Percentiles rank a stretch among this genome's conserved stretches.
phyloP scores from a whole-genome alignment of 1,139 yeast species.

The Geotrichum macrosporum region DNA sequence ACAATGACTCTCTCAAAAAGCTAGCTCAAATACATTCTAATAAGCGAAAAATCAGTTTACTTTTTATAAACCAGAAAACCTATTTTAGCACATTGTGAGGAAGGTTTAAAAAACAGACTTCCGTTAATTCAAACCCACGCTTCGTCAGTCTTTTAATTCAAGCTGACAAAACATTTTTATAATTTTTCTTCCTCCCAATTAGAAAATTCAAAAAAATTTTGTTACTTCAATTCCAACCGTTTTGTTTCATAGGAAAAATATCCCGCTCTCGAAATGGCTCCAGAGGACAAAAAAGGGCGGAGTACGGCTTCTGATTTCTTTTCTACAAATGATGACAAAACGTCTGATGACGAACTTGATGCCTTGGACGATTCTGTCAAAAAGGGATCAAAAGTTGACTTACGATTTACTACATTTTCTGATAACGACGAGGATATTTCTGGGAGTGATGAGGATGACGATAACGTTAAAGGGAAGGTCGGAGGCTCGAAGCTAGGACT shows the following conservation, averaged over 20 bases:
- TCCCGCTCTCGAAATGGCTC: conserved; percentile 2
- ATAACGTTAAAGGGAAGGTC: conserved; percentile 14
- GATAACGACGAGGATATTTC: conserved; percentile 12
- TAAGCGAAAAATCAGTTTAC: too few relatives aligned
- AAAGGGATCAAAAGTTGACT: conserved; percentile 15
- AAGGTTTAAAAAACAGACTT: too few relatives aligned
- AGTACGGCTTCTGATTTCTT: conserved; percentile 18
- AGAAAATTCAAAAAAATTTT: too few relatives aligned
- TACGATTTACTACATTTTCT: conserved; percentile 14
- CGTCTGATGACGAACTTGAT: conserved; percentile 6
- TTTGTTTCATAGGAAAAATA: not conserved
- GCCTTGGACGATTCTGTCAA: conserved; percentile 8
- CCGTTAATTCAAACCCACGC: too few relatives aligned
- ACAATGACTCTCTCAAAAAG: too few relatives aligned
- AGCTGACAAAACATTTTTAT: too few relatives aligned
- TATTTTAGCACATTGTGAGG: too few relatives aligned
- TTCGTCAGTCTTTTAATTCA: too few relatives aligned
- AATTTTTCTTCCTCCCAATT: too few relatives aligned
- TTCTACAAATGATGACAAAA: conserved; percentile 11
- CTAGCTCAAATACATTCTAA: too few relatives aligned
- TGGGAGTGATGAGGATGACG: conserved; percentile 16
- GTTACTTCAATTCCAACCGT: too few relatives aligned
- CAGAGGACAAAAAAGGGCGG: conserved; percentile 1
- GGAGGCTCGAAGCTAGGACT: not conserved
- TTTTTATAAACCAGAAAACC: too few relatives aligned